Evolutionary conservation across 2,329 filamentous ascomycete species (phyloP).

Genomic region (Fusarium sp.): DNA sequence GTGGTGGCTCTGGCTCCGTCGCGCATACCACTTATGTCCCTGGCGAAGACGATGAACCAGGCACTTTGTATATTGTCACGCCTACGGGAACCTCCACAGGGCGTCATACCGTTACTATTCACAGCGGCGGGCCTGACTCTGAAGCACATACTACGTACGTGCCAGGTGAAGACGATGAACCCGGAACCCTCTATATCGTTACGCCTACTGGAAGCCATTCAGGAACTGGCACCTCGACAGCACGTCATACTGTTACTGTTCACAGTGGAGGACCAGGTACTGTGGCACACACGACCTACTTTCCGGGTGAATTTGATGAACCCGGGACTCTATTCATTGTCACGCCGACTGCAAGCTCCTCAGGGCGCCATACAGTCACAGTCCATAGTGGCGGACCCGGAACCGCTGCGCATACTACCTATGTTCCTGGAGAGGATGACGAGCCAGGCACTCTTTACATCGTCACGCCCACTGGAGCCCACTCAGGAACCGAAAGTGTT

Average conservation of each 20-base stretch:
- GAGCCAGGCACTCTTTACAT: conserved; percentile 1
- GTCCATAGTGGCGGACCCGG: background rate
- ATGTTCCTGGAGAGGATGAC: background rate
- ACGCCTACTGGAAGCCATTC: background rate
- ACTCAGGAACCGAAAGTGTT: background rate
- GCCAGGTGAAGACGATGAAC: background rate
- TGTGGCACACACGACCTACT: background rate
- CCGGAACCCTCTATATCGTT: background rate
- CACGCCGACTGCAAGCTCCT: background rate
- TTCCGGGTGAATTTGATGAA: background rate
- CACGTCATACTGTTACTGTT: background rate
- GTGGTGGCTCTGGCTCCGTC: background rate
- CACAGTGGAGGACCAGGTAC: background rate
- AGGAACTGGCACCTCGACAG: background rate
- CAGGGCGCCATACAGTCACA: background rate
- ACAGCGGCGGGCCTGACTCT: background rate
- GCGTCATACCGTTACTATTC: background rate
- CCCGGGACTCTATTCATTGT: background rate
- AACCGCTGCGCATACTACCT: background rate
- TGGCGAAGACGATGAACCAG: background rate
- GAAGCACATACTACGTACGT: background rate
- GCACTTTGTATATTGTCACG: conserved; percentile 10
- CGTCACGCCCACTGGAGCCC: background rate
- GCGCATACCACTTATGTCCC: background rate
- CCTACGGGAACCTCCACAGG: background rate